Evolutionary conservation across 1,139 yeast species (phyloP).

Genomic region (Kurtzmaniella quercitrusa): DNA sequence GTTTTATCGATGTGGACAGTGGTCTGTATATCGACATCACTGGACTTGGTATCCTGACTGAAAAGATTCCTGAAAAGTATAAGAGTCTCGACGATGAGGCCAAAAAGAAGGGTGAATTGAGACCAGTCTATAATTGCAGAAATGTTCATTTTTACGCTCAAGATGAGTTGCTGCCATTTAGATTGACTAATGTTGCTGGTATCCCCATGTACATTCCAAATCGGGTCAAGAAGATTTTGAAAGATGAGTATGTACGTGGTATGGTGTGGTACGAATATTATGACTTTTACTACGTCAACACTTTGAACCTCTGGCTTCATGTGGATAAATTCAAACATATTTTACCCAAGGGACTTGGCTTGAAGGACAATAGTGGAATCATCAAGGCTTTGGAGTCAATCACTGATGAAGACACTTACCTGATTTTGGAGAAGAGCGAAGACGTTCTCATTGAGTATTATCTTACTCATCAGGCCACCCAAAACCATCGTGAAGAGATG

Average conservation of each 20-base stretch:
- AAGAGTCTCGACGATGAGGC: conserved; percentile 11
- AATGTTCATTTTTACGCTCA: conserved; percentile 30
- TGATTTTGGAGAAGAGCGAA: conserved; percentile 21
- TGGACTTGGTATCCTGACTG: conserved; percentile 28
- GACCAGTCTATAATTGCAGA: conserved; percentile 29
- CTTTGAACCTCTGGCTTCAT: conserved; percentile 26
- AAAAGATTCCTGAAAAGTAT: conserved; percentile 21
- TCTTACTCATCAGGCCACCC: conserved; percentile 26
- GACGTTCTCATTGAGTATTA: conserved; percentile 29
- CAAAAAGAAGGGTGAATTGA: conserved; percentile 5
- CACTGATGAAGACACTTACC: conserved; percentile 14
- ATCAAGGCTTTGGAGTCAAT: conserved; percentile 13
- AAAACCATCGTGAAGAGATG: conserved; percentile 24
- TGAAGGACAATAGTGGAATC: conserved; percentile 8
- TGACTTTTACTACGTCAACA: conserved; percentile 20
- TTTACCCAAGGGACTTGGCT: conserved; percentile 15
- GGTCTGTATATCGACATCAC: conserved; percentile 40
- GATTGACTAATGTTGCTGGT: conserved; percentile 29
- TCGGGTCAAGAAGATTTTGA: conserved; percentile 20
- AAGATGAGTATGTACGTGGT: conserved; percentile 25
- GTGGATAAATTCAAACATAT: conserved; percentile 14
- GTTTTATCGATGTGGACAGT: conserved; percentile 38
- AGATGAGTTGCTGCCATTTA: conserved; percentile 31
- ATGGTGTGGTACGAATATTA: conserved; percentile 16
- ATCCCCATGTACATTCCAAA: conserved; percentile 30